Percentiles rank a stretch among this genome's conserved stretches.
Evolutionary conservation across 1,139 yeast genomes (phyloP).

Genomic region (Candida gigantensis): DNA sequence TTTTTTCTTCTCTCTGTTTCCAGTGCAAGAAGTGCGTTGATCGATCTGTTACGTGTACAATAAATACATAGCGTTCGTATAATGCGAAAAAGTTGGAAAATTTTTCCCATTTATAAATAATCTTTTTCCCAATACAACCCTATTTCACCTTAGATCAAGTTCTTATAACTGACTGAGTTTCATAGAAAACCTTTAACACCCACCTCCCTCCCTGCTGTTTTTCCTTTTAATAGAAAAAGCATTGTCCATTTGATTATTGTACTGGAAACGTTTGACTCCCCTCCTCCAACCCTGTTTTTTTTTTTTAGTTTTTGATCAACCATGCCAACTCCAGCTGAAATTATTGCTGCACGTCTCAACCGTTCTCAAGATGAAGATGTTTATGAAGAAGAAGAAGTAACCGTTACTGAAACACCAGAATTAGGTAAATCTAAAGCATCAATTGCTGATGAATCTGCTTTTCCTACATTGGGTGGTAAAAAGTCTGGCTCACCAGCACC

Average conservation of each 20-base stretch:
- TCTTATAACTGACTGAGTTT: not conserved
- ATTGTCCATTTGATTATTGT: constrained; percentile 15
- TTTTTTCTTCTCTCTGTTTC: no score
- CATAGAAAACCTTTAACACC: not conserved
- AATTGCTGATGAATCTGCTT: constrained; percentile 56
- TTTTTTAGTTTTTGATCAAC: constrained; percentile 2
- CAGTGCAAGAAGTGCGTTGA: no score
- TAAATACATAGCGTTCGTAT: no score
- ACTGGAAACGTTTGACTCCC: not conserved
- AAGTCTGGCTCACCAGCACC: constrained; percentile 24
- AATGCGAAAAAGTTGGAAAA: not conserved
- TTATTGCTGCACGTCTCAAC: constrained; percentile 55
- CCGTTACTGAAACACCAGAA: constrained; percentile 14
- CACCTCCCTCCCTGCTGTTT: constrained; percentile 15
- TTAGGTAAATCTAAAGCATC: constrained; percentile 29
- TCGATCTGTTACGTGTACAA: no score
- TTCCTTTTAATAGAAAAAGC: constrained; percentile 12
- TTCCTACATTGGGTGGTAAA: constrained; percentile 61
- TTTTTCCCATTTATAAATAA: not conserved
- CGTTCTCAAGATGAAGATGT: constrained; percentile 21
- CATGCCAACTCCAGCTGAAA: constrained; percentile 63
- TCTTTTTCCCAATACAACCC: not conserved
- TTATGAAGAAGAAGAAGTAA: constrained; percentile 7
- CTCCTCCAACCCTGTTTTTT: no score
- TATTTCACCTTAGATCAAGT: not conserved